A percentile compares a stretch with the other conserved stretches of the same genome.
phyloP scores from a whole-genome alignment of 2,329 filamentous ascomycete genomes.

The Phyllosticta citriasiana region DNA sequence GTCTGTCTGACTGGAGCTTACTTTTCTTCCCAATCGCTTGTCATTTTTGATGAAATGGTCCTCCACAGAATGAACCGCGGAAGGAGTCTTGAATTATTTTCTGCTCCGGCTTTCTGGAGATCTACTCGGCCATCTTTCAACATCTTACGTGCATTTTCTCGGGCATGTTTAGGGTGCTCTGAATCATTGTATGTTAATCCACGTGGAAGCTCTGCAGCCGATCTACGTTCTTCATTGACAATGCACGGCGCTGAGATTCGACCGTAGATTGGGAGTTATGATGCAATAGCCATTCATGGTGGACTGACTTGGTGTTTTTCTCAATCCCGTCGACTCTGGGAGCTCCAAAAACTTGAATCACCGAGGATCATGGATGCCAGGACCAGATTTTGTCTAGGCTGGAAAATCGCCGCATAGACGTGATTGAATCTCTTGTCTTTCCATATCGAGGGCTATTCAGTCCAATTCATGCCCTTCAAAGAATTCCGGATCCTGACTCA shows the following conservation, averaged over 20 bases:
- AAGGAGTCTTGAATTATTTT: not conserved
- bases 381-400: not conserved
- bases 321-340: not conserved
- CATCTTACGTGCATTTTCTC: not conserved
- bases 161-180: not conserved
- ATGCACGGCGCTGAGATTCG: not conserved
- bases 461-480: slow-evolving; percentile 1
- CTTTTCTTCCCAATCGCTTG: not conserved
- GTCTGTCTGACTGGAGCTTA: not conserved
- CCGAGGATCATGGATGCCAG: not conserved
- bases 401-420: not conserved
- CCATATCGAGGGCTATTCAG: not conserved
- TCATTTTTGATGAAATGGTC: not conserved
- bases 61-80: not conserved
- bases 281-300: not conserved
- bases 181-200: not conserved
- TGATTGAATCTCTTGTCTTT: not conserved
- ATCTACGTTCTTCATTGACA: not conserved
- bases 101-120: not conserved
- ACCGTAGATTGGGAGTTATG: not conserved
- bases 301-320: not conserved
- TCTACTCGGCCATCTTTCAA: not conserved
- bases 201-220: not conserved
- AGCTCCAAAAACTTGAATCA: not conserved
- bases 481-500: not conserved